A percentile compares a stretch with the other conserved stretches of the same genome.
Evolutionary conservation across 2,329 filamentous ascomycete genomes (phyloP).

Genomic region (Nothophoma quercina): DNA sequence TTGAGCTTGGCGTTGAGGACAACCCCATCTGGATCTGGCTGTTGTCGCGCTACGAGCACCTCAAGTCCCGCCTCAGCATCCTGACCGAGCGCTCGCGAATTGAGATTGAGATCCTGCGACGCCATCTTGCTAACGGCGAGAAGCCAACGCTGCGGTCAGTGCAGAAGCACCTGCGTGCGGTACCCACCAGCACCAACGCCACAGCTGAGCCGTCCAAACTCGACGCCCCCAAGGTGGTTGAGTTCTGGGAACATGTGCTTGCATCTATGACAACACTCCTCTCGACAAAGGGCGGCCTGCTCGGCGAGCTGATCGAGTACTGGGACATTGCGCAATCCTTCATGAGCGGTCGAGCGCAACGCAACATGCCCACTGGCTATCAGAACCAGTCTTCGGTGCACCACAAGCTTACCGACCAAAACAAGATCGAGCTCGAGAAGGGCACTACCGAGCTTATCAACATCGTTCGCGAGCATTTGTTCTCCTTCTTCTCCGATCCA

Average conservation of each 20-base stretch:
- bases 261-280: constrained; percentile 77
- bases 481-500: constrained; percentile 83
- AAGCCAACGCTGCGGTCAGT: constrained; percentile 74
- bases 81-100: constrained; percentile 86
- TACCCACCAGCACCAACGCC: constrained; percentile 69
- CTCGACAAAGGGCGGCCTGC: constrained; percentile 75
- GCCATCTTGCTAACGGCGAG: constrained; percentile 77
- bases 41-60: constrained; percentile 83
- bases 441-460: constrained; percentile 84
- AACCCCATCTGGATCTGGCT: constrained; percentile 98
- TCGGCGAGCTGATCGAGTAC: constrained; percentile 91
- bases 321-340: constrained; percentile 94
- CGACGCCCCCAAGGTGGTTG: constrained; percentile 82
- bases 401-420: constrained; percentile 77
- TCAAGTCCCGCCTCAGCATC: constrained; percentile 83
- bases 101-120: constrained; percentile 89
- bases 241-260: constrained; percentile 91
- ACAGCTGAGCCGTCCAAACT: constrained; percentile 65
- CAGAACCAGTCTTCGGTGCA: constrained; percentile 82
- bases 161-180: constrained; percentile 77
- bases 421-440: constrained; percentile 75
- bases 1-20: constrained; percentile 94
- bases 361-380: constrained; percentile 78
- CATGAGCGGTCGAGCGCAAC: constrained; percentile 84
- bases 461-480: constrained; percentile 79